Evolutionary conservation across 768 basidiomycete genomes (phyloP), one percentile per base, ranked within the genome.

Genomic region (Phylloporus arenicola): DNA sequence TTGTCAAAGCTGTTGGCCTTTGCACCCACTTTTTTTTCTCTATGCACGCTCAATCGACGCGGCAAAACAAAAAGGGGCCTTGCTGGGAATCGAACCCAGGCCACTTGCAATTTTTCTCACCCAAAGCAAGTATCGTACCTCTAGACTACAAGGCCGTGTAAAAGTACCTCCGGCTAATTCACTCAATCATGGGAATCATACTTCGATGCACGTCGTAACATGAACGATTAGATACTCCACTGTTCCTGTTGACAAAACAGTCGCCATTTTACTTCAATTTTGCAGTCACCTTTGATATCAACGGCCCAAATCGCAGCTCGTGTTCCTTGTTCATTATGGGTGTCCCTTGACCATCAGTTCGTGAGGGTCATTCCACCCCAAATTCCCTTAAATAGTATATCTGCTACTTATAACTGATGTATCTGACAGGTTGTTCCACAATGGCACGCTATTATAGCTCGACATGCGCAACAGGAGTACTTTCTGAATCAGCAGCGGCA

Each of bases 61-160:
- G 29, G 12, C 3, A 30, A 30, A 30, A 30, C 12, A 30, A 30
- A 52, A 29, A 13, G 47, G 68, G 68, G 70, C 70, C 64, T 67
- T 59, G 58, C 68, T 64, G 70, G 64, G 68, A 70, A 66, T 70
- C 63, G 69, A 68, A 70, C 68, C 67, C 66, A 70, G 64, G 64
- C 58, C 68, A 70, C 67, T 70, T 66, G 64, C 59, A 65, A 13
- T 24, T 40, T 40, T 22, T 11, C 20, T 11, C n/a, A 52, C 62
- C 62, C 62, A 63, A 63, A 63, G 62, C 62, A 63, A 63, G 62
- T 65, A 63, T 65, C 61, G 62, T 63, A 64, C 62, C 62, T 63
- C 62, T 64, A 64, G 63, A 64, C 62, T 65, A 65, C 62, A 64
- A 62, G 60, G 60, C 60, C 57, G n/a, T n/a, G n/a, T 3, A 45